Conservation (phyloP, 305 asterid genomes). For the Fraxinus xanthoxyloides region DNA sequence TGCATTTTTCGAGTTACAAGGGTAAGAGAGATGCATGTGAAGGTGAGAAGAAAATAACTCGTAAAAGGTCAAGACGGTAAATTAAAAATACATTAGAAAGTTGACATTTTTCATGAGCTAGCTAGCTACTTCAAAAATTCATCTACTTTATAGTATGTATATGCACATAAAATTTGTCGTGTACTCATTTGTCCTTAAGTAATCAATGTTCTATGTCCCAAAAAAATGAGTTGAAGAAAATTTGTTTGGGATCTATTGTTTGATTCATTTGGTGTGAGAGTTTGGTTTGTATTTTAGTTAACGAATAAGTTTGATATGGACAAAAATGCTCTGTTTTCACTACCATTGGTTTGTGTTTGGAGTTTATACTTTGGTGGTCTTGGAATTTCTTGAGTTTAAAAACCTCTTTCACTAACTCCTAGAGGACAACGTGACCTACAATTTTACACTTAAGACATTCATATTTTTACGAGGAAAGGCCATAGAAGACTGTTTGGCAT, state of each 20-base stretch:
- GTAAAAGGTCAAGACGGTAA: neutral
- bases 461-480: neutral
- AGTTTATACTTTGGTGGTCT: neutral
- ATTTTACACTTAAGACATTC: neutral
- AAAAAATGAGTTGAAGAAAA: conserved; percentile 9
- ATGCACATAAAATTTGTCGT: conserved; percentile 21
- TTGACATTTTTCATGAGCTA: neutral
- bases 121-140: neutral
- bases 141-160: neutral
- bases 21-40: neutral
- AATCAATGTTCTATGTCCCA: conserved; percentile 32
- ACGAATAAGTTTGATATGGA: conserved; percentile 35
- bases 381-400: neutral
- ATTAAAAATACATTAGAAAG: neutral
- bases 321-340: conserved; percentile 24
- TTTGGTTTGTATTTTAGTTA: conserved; percentile 37
- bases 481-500: neutral
- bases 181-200: conserved; percentile 29
- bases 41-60: neutral
- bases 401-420: neutral
- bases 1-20: neutral
- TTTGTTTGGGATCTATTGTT: conserved; percentile 20
- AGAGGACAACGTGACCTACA: neutral
- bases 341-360: conserved; percentile 1
- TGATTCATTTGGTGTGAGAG: conserved; percentile 19